Base-by-base conservation (phyloP, 1,284 basidiomycete species). In the Athelia sp. region DNA sequence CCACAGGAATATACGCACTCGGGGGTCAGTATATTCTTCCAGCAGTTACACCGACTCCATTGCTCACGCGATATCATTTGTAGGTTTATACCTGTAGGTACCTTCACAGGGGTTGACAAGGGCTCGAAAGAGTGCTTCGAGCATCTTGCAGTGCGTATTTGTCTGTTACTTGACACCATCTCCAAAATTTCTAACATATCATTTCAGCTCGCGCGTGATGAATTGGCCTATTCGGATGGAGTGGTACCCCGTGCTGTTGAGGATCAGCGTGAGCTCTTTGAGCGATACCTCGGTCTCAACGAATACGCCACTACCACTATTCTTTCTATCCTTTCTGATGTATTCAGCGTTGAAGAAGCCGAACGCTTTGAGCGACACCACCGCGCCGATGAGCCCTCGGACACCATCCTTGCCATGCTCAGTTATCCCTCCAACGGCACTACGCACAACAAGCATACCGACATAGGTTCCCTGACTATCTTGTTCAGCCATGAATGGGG, bases 11-110 rank as follows among this genome's bases (percentile, higher is more conserved):
- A 48, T 46, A 23, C 22, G 47, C 18, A 47, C 49, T 13, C 42
- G 50, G 17, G 52, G 52, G 52, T 53, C 10, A 35, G 49, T 50
- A n/a, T 40, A 19, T 35, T n/a, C 42, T 50, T 23, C 32, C 14
- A 21, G 26, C 26, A 13, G 6, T 29, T 29, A 29, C 4, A 13
- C 26, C 4, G 26, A 13, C 13, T 29, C 13, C 26, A 29, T 29
- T 29, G 13, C 26, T 29, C 6, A 29, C 13, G 26, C 26, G 26
- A 29, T 23, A 23, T 17, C 22, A 36, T 36, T 36, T 40, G 43
- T 44, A 53, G 52, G 29, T 53, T 46, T 40, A 53, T 50, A 47
- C 52, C 52, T 22, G 46, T 51, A 17, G 52, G 52, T 21, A 47
- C 43, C 32, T 53, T 51, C 50, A 47, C 45, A 17, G 52, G 52